Conservation (phyloP, 257 asterid genomes). For the Striga asiatica region DNA sequence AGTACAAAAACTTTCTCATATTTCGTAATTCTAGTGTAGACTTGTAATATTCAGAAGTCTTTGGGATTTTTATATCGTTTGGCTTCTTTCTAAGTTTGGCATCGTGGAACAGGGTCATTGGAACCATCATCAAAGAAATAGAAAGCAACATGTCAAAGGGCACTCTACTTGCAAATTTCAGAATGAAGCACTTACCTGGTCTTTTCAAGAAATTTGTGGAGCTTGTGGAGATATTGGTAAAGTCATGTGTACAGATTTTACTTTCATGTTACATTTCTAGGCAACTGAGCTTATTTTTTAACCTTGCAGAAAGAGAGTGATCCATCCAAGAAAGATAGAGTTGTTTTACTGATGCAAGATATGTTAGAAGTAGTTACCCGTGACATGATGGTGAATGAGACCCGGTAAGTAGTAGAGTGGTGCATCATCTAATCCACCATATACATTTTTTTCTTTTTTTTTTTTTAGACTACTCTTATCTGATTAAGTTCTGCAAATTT, state of each 20-base stretch:
- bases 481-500: slow-evolving; percentile 6
- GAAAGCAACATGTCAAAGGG: slow-evolving; percentile 56
- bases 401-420: slow-evolving; percentile 47
- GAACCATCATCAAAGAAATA: slow-evolving; percentile 68
- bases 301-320: slow-evolving; percentile 64
- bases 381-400: slow-evolving; percentile 91
- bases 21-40: slow-evolving; percentile 1
- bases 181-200: slow-evolving; percentile 68
- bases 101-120: slow-evolving; percentile 53
- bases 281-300: slow-evolving; percentile 3
- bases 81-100: slow-evolving; percentile 15
- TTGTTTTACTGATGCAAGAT: slow-evolving; percentile 88
- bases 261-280: slow-evolving; percentile 6
- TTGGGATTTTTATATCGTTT: background rate
- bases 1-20: background rate
- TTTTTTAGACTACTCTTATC: background rate
- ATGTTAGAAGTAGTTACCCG: slow-evolving; percentile 87
- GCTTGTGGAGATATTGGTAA: slow-evolving; percentile 86
- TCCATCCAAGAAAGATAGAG: slow-evolving; percentile 61
- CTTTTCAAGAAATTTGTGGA: slow-evolving; percentile 72
- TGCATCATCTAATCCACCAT: background rate
- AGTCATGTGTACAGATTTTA: slow-evolving; percentile 21
- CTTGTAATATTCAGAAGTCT: background rate
- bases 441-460: too few species aligned
- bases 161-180: slow-evolving; percentile 69